Evolutionary conservation across 108 stramenopile species (phyloP).

Genomic region (Conticribra weissflogii): DNA sequence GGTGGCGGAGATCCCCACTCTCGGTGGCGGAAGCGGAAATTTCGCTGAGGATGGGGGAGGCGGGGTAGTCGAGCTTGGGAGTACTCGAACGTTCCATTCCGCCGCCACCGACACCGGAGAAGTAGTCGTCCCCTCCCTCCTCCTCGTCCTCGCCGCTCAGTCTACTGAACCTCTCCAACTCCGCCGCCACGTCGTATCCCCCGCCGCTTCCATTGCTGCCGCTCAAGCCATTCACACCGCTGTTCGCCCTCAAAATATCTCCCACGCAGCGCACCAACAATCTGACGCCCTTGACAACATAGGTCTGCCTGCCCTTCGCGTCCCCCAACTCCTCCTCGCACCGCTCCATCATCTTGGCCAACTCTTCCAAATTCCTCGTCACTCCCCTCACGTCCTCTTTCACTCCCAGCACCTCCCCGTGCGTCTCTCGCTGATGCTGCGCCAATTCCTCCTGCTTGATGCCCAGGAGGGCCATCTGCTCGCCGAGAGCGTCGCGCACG

Average conservation of each 20-base stretch:
- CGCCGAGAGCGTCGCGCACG: conserved; percentile 62
- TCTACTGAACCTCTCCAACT: conserved; percentile 42
- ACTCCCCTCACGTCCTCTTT: conserved; percentile 53
- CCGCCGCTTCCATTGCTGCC: too few relatives aligned
- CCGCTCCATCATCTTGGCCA: conserved; percentile 44
- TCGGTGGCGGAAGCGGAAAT: conserved; percentile 26
- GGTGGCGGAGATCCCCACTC: conserved; percentile 14
- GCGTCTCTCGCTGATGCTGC: conserved; percentile 62
- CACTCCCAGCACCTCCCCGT: conserved; percentile 52
- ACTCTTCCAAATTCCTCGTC: conserved; percentile 42
- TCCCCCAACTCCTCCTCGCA: conserved; percentile 44
- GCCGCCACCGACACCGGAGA: background rate
- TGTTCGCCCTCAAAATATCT: conserved; percentile 29
- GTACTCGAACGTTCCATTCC: conserved; percentile 2
- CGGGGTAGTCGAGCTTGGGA: conserved; percentile 23
- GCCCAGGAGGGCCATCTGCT: conserved; percentile 55
- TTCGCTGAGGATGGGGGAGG: conserved; percentile 40
- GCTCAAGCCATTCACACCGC: too few relatives aligned
- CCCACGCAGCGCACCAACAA: conserved; percentile 48
- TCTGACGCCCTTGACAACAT: conserved; percentile 42
- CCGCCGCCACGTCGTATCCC: conserved; percentile 40
- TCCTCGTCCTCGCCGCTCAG: conserved; percentile 35
- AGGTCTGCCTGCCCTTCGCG: conserved; percentile 43
- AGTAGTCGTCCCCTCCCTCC: conserved; percentile 15
- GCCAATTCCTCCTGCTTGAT: conserved; percentile 62